Percentiles rank a stretch among this genome's conserved stretches.
These are phyloP conservation scores for Sugiyamaella valdiviana DNA, from an alignment of 805 yeast species.

Conservation along the genomic window DNA sequence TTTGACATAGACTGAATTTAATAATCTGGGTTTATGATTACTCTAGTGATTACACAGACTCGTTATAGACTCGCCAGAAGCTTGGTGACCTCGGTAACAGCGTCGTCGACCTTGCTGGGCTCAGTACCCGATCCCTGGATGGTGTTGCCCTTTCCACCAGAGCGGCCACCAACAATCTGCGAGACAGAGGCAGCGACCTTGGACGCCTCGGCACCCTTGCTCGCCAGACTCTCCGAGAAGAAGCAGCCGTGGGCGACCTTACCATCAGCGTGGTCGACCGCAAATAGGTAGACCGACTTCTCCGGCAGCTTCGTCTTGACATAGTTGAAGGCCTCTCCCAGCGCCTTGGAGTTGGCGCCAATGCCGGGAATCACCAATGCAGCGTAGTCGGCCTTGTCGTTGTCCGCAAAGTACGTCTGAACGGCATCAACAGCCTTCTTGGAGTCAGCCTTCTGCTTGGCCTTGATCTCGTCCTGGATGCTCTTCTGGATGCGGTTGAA, in stretches of 20 bases:
- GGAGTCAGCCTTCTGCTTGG: conserved; percentile 80
- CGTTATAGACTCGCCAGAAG: conserved; percentile 36
- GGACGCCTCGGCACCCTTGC: conserved; percentile 61
- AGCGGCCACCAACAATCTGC: conserved; percentile 82
- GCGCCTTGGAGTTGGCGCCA: conserved; percentile 83
- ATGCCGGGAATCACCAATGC: conserved; percentile 58
- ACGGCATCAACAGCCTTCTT: conserved; percentile 77
- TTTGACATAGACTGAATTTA: no score
- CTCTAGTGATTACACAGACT: not conserved
- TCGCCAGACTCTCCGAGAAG: conserved; percentile 63
- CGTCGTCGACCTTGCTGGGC: conserved; percentile 59
- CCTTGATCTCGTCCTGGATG: conserved; percentile 81
- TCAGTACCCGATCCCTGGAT: conserved; percentile 97
- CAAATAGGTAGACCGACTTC: conserved; percentile 71
- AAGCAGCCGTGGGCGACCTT: conserved; percentile 96
- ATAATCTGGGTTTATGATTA: no score
- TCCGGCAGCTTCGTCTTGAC: conserved; percentile 70
- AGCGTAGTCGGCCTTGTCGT: conserved; percentile 48
- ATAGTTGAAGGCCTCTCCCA: conserved; percentile 83
- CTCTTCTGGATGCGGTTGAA: conserved; percentile 77
- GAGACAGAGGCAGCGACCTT: conserved; percentile 70
- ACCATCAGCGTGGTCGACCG: conserved; percentile 51
- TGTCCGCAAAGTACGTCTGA: conserved; percentile 56
- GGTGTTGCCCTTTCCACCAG: conserved; percentile 96
- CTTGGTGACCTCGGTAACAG: conserved; percentile 63